These are phyloP conservation scores for Aspergillus intermedius DNA, from an alignment of 2,329 filamentous ascomycete genomes.

Conservation along the genomic window DNA sequence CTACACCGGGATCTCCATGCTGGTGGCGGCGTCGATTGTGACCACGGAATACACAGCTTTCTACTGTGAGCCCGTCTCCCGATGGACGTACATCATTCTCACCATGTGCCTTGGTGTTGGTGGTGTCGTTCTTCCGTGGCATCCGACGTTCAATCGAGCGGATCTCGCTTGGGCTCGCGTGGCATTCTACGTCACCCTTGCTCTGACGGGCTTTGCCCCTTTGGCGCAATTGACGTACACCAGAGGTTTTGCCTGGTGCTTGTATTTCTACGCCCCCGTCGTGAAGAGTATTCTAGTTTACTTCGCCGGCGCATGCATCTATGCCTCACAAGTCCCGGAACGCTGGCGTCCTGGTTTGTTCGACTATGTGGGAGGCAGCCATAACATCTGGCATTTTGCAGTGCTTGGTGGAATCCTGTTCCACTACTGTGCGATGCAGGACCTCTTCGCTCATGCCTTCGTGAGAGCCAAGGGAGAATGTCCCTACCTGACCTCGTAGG, in stretches of 20 bases:
- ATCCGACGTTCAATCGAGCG: slow-evolving; percentile 83
- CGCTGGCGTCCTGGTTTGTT: slow-evolving; percentile 88
- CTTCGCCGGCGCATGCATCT: slow-evolving; percentile 73
- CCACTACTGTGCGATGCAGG: slow-evolving; percentile 92
- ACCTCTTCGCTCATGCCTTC: slow-evolving; percentile 80
- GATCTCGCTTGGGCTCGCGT: slow-evolving; percentile 94
- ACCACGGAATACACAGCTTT: slow-evolving; percentile 98
- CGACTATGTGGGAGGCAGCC: slow-evolving; percentile 89
- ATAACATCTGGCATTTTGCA: slow-evolving; percentile 96
- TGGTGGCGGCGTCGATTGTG: slow-evolving; percentile 91
- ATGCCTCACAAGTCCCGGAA: slow-evolving; percentile 88
- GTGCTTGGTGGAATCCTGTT: slow-evolving; percentile 95
- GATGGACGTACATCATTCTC: slow-evolving; percentile 76
- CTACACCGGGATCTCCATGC: slow-evolving; percentile 92
- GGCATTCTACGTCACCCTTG: slow-evolving; percentile 81
- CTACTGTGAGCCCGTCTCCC: slow-evolving; percentile 87
- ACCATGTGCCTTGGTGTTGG: slow-evolving; percentile 76
- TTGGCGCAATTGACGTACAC: slow-evolving; percentile 75
- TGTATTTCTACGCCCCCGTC: slow-evolving; percentile 83
- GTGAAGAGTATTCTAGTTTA: slow-evolving; percentile 83
- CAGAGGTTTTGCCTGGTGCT: slow-evolving; percentile 72
- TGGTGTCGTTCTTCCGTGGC: slow-evolving; percentile 90
- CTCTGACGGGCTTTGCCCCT: slow-evolving; percentile 80
- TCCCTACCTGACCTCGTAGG: slow-evolving; percentile 22
- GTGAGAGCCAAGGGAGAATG: slow-evolving; percentile 53